phyloP scores from a whole-genome alignment of 192 early-diverging fungal species.

The Rhizophagus prolifer region DNA sequence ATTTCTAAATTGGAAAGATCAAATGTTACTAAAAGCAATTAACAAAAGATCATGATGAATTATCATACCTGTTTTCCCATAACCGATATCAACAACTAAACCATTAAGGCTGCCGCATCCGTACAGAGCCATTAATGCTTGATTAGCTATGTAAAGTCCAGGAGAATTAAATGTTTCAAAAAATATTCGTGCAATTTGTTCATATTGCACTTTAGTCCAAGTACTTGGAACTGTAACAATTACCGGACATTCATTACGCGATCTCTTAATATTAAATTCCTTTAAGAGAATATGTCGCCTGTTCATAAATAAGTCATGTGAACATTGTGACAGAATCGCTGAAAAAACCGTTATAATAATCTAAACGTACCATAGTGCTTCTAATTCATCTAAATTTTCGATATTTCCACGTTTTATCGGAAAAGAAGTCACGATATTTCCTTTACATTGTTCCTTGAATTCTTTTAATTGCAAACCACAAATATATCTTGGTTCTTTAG shows the following conservation, averaged over 20 bases:
- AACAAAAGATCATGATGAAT: background rate
- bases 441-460: conserved; percentile 33
- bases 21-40: background rate
- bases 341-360: conserved; percentile 6
- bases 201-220: conserved; percentile 81
- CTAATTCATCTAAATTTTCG: conserved; percentile 70
- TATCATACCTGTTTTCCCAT: conserved; percentile 68
- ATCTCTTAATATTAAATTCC: conserved; percentile 73
- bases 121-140: conserved; percentile 80
- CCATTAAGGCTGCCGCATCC: conserved; percentile 77
- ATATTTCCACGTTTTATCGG: conserved; percentile 64
- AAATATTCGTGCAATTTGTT: conserved; percentile 79
- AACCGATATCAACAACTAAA: conserved; percentile 90
- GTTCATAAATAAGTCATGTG: background rate
- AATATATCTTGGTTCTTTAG: conserved; percentile 37
- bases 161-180: conserved; percentile 93
- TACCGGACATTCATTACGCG: conserved; percentile 74
- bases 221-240: conserved; percentile 75
- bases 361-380: conserved; percentile 61
- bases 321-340: background rate
- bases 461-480: conserved; percentile 29
- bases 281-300: conserved; percentile 78
- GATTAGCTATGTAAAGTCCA: conserved; percentile 76
- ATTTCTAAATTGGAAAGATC: conserved; percentile 50
- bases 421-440: conserved; percentile 36